Evolutionary conservation across 257 asterid species (phyloP), one percentile per base, ranked within the genome.

Genomic region (Capsicum chinense): DNA sequence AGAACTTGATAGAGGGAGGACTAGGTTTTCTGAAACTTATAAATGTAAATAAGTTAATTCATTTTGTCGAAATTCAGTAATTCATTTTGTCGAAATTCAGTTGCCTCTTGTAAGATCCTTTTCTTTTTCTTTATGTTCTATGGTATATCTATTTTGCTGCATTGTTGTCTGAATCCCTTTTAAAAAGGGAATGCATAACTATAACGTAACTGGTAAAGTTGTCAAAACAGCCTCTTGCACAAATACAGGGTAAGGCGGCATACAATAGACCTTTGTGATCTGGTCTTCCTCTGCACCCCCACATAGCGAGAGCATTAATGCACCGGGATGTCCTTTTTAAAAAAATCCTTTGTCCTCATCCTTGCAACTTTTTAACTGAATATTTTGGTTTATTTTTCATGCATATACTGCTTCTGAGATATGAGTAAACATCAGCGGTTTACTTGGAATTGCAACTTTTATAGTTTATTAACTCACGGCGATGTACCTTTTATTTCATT

Each of bases 331-430:
- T 6, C 48, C 48, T 44, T 44, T 39, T 39, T 39, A 4, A 26
- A 26, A 26, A 26, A 39, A 4, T 78, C 8, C 50, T 54, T 48
- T 3, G 54, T 56, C 15, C 47, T 54, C 33, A 33, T 33, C 50
- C 82, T 3, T 26, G 66, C 64, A 78, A 50, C 6, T 54, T 54
- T 35, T 54, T 8, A 78, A 14, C 26, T 78, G 19, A 52, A 14
- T 76, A 63, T 52, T 52, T 76, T 76, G 64, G 54, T 13, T 74
- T 54, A 76, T 76, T 76, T 62, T 14, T 76, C 39, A 19, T 26
- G 54, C 26, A 9, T 14, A 14, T 76, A 76, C n/a, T 52, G 48
- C 81, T 13, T 76, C 63, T 54, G 48, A 54, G 54, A 37, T 26
- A 21, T 78, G 50, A 78, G 33, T 9, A 54, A 52, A 33, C 47